phyloP scores from a whole-genome alignment of 768 basidiomycete species.

The Amanita exitialis region DNA sequence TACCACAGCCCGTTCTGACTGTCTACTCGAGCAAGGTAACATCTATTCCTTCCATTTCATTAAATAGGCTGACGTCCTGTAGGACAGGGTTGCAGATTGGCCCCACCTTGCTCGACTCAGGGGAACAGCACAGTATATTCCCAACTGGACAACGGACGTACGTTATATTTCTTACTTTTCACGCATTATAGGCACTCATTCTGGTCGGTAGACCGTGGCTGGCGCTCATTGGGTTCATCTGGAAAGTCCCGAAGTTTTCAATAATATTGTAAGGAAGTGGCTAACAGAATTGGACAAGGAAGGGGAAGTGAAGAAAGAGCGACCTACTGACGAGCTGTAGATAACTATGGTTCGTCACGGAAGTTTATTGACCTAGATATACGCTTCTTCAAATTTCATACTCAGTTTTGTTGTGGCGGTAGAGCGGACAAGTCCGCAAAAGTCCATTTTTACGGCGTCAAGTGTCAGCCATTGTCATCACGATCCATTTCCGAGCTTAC shows the following conservation, averaged over 20 bases:
- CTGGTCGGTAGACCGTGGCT: conserved; percentile 28
- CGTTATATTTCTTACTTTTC: background rate
- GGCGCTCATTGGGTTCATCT: conserved; percentile 65
- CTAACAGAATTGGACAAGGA: conserved; percentile 18
- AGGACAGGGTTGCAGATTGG: conserved; percentile 46
- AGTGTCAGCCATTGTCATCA: no score
- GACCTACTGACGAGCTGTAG: background rate
- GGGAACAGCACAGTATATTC: conserved; percentile 26
- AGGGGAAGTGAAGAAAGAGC: conserved; percentile 14
- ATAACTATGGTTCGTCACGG: background rate
- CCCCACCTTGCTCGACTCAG: conserved; percentile 19
- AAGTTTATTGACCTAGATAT: background rate
- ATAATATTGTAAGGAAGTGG: conserved; percentile 43
- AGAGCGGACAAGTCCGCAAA: no score
- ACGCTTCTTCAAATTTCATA: no score
- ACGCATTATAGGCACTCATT: background rate
- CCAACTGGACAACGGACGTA: conserved; percentile 30
- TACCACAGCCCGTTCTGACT: conserved; percentile 33
- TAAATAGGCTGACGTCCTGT: background rate
- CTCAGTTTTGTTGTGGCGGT: no score
- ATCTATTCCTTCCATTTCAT: background rate
- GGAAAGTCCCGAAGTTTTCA: conserved; percentile 45
- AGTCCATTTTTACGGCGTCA: no score
- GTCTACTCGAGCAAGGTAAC: conserved; percentile 28
- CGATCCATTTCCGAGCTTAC: no score